Base-by-base conservation (phyloP, 1,139 yeast genomes). In the Geotrichum europaeum region DNA sequence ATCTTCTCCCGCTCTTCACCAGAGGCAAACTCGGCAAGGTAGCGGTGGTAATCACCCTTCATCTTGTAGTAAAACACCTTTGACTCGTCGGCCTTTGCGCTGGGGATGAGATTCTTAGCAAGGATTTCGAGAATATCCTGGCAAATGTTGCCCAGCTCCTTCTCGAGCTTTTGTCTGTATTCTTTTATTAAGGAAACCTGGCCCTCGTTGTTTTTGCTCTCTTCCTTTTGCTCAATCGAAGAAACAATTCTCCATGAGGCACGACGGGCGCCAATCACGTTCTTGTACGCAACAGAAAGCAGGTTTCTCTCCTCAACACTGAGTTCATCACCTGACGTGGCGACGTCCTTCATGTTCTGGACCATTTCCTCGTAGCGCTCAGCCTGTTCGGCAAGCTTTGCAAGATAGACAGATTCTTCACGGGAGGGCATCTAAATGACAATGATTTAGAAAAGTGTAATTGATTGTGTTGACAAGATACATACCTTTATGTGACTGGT, bases 1-100 rank as follows among this genome's bases (percentile, higher is more conserved):
- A 97, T 96, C 67, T 83, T 91, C 76, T 90, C 89, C 75, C 97
- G 89, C 80, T 89, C 88, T 70, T 90, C 97, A 68, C 90, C 85
- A 69, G 85, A 82, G 66, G 97, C 95, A 73, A 94, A 94, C 80
- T 94, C 99, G 66, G 98, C 98, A 79, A 94, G 84, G 79, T 94
- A 94, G 81, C 99, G 96, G 83, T 92, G 96, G 83, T 94, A 94
- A 78, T 94, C 99, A 81, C 98, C 99, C 83, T 94, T 92, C 98
- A 94, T 94, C 85, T 94, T 94, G 81, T 89, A 91, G 84, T 94
- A 94, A 79, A 94, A 94, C 64, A 94, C 98, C 83, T 92, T 91
- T 58, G 97, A 90, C 79, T 94, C 99, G 72, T 97, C 98, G 65
- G 96, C 84, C 76, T 88, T 90, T 67, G 98, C 97, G 64, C 94